Base-by-base conservation (phyloP, 1,284 basidiomycete genomes). In the Cryptococcus jaspeensis region DNA sequence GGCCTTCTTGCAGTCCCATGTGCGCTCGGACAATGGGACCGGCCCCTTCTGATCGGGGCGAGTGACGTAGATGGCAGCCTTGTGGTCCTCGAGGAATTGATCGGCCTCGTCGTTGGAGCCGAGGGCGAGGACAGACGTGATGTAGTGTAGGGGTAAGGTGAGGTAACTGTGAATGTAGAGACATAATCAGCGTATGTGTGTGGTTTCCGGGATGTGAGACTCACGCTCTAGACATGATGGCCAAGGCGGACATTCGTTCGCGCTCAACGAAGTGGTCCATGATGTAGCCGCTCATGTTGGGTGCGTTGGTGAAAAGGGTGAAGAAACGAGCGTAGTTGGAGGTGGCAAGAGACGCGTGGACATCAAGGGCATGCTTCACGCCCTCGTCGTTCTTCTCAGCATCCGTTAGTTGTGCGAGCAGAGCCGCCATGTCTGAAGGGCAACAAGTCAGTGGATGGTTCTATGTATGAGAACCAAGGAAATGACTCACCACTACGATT, bases 241-340 rank as follows among this genome's bases (percentile, higher is more conserved):
- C 84, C 56, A 99, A 78, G 1, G 93, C 93, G 59, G 87, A 85
- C 55, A 90, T 84, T 55, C 96, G 81, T 79, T 98, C 96, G 63
- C 96, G 85, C 71, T 89, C 87, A 65, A 97, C 88, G 75, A 99
- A 97, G 76, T 98, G 93, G 78, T 99, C 95, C 91, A 99, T 96
- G 72, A 99, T 92, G 77, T 98, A 98, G 55, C 86, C 93, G 50
- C 92, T 92, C 96, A 99, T 98, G 74, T 95, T 95, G 42, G 94
- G 94, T 44, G 92, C 90, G 58, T 83, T 82, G 64, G 85, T 69
- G 78, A 92, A 99, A 50, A 94, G 81, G 61, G 85, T 83, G 80
- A 98, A 99, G 67, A 99, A 85, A 47, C 85, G 83, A 78, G 91
- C 88, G 78, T 98, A 99, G 77, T 99, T 99, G 71, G 90, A 92